Percentiles rank a stretch among this genome's conserved stretches.
phyloP scores from a whole-genome alignment of 2,329 filamentous ascomycete species.

The Lasiodiplodia gonubiensis region DNA sequence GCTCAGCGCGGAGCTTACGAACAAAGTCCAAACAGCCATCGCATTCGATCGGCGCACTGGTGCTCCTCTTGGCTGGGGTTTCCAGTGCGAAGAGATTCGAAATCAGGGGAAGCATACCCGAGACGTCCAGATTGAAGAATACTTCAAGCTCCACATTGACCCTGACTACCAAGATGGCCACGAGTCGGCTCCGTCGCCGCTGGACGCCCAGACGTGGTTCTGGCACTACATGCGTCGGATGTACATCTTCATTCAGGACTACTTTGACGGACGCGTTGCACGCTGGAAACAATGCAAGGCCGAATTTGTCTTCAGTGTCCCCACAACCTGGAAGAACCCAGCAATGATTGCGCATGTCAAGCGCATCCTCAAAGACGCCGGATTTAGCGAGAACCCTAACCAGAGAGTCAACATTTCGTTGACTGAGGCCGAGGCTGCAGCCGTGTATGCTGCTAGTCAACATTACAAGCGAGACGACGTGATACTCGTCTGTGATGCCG shows the following conservation, averaged over 20 bases:
- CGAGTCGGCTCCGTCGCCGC: not conserved
- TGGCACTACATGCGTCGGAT: constrained; percentile 48
- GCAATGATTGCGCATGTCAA: constrained; percentile 56
- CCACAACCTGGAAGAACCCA: constrained; percentile 58
- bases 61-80: not conserved
- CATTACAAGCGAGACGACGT: constrained; percentile 40
- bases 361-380: constrained; percentile 50
- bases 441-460: constrained; percentile 44
- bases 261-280: constrained; percentile 35
- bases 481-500: constrained; percentile 53
- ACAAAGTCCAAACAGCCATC: not conserved
- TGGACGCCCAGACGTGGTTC: not conserved
- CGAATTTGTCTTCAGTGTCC: constrained; percentile 59
- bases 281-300: constrained; percentile 41
- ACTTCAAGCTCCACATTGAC: constrained; percentile 11
- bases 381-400: constrained; percentile 47
- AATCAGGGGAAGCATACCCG: not conserved
- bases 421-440: constrained; percentile 56
- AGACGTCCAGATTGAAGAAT: not conserved
- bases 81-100: not conserved
- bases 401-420: constrained; percentile 48
- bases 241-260: constrained; percentile 51
- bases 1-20: not conserved
- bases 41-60: not conserved
- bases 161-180: not conserved